Evolutionary conservation across 352 stramenopile genomes (phyloP).

Genomic region (Globisporangium okanoganense): DNA sequence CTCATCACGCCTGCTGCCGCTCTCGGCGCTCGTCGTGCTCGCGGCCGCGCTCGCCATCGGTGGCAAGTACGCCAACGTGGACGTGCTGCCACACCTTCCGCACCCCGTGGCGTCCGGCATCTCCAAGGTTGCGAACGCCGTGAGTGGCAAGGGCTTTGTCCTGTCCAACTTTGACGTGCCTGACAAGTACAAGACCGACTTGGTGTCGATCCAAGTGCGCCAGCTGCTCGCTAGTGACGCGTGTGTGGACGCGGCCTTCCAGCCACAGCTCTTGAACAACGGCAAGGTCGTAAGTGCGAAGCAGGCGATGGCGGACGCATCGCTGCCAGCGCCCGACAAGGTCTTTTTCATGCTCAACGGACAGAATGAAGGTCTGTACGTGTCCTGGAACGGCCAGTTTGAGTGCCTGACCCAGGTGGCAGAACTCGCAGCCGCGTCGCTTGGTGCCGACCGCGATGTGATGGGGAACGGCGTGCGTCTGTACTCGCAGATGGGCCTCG

Average conservation of each 20-base stretch:
- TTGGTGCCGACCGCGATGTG: constrained; percentile 66
- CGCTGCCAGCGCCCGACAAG: constrained; percentile 29
- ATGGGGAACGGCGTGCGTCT: constrained; percentile 68
- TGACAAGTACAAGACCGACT: constrained; percentile 61
- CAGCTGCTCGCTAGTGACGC: constrained; percentile 26
- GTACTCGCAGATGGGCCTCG: constrained; percentile 63
- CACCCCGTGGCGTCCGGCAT: constrained; percentile 11
- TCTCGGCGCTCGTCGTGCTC: constrained; percentile 18
- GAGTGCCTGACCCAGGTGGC: constrained; percentile 47
- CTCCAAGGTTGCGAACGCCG: constrained; percentile 3
- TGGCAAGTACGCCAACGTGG: constrained; percentile 12
- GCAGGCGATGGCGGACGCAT: constrained; percentile 38
- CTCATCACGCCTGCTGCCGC: constrained; percentile 14
- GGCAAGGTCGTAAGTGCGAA: constrained; percentile 42
- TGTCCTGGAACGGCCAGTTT: constrained; percentile 75
- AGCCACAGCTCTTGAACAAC: constrained; percentile 27
- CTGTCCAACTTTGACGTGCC: constrained; percentile 23
- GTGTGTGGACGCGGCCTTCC: constrained; percentile 37
- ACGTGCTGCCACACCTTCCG: constrained; percentile 14
- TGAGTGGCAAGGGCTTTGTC: constrained; percentile 8
- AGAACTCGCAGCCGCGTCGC: constrained; percentile 39
- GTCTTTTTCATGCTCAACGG: constrained; percentile 87
- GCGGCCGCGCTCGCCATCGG: constrained; percentile 12
- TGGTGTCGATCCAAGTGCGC: constrained; percentile 40
- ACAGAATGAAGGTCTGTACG: constrained; percentile 73